These are phyloP conservation scores for Fraxinus velutina DNA, from an alignment of 305 asterid species.

Conservation along the genomic window DNA sequence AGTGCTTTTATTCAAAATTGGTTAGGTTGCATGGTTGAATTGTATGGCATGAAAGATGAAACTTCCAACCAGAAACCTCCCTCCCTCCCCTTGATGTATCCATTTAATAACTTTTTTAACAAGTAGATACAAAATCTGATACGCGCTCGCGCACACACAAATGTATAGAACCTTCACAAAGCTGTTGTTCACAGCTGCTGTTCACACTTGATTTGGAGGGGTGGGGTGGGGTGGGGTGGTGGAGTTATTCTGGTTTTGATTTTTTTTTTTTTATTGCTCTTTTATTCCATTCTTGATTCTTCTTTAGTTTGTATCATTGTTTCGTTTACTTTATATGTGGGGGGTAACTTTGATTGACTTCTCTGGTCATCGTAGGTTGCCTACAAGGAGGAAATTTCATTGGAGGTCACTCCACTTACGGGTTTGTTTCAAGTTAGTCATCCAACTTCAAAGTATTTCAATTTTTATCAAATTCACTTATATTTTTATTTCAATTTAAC, in stretches of 20 bases:
- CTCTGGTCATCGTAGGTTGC: background rate
- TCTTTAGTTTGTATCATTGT: background rate
- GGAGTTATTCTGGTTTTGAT: background rate
- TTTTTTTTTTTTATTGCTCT: background rate
- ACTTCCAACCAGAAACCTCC: slow-evolving; percentile 54
- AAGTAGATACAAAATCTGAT: background rate
- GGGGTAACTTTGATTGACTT: background rate
- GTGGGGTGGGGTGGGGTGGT: background rate
- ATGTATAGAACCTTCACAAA: background rate
- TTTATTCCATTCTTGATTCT: background rate
- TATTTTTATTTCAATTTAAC: background rate
- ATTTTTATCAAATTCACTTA: background rate
- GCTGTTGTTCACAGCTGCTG: slow-evolving; percentile 18
- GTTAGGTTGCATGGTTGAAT: slow-evolving; percentile 63
- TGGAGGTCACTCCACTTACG: background rate
- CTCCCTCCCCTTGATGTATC: slow-evolving; percentile 20
- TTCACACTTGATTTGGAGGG: slow-evolving; percentile 10
- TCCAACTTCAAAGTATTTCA: background rate
- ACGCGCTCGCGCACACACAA: background rate
- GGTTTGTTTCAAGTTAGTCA: background rate
- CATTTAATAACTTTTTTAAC: slow-evolving; percentile 12
- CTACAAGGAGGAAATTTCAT: background rate
- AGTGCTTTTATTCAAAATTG: slow-evolving; percentile 38
- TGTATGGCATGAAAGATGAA: slow-evolving; percentile 25
- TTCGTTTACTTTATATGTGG: background rate